Evolutionary conservation across 495 filamentous ascomycete species (phyloP), one percentile per base, ranked within the genome.

Genomic region (Pyrenula aspistea): DNA sequence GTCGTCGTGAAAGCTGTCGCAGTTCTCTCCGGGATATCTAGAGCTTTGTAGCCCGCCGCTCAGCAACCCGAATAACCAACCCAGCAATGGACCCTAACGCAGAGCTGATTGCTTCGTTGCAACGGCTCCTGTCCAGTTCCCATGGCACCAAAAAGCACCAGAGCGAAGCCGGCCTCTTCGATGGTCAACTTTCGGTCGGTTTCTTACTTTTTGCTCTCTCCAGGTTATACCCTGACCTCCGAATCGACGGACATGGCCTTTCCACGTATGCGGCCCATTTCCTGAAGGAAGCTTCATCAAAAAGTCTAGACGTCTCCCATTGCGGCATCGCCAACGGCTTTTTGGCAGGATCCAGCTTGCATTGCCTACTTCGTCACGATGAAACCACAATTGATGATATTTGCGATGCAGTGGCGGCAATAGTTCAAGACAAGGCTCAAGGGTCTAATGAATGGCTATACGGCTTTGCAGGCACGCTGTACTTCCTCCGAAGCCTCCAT

Each of bases 401-500:
- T n/a, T 69, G 64, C 59, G 61, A 64, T 25, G 71, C 64, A 57
- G 59, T 67, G 2, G 70, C 63, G 21, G 73, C 75, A 15, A 0
- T 58, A 66, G 1, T 61, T 68, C 11, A 59, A 82, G 23, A 25
- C 51, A 56, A 57, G 59, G 12, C 66, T 60, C 10, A 63, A 63
- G 55, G 54, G 19, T 11, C 25, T n/a, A 71, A 77, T 58, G 83
- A 86, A 63, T 75, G 77, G 63, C 69, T 84, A 12, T 81, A 81
- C 62, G 83, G 83, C 4, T 72, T 81, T 11, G 78, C 82, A 1
- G 83, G 83, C 0, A 76, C 75, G 15, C 70, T 87, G 10, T 85
- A 85, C 58, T 66, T 85, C 19, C 71, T 87, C 10, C 69, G 83
- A 1, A 12, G 19, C 8, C 55, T 63, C 2, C 49, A 57, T 1